Evolutionary conservation across 257 asterid species (phyloP), one percentile per base, ranked within the genome.

Genomic region (Cordia subcordata): DNA sequence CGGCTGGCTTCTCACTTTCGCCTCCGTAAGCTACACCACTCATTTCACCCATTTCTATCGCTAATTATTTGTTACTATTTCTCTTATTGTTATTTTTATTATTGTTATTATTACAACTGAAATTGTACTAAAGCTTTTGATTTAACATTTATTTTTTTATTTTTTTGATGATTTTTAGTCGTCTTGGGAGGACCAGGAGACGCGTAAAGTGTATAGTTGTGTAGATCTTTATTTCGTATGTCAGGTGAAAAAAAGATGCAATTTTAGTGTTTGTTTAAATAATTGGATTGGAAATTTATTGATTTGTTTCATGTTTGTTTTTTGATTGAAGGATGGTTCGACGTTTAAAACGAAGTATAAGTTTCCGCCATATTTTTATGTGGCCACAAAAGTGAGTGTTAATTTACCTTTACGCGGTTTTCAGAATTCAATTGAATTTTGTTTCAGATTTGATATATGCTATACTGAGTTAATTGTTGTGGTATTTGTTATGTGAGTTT

Each of bases 341-440:
- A 79, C 79, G 44, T 93, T 89, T 71, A 93, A 93, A 75, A 84
- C 95, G 1, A 93, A 93, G 74, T 79, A 84, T 64, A 93, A 75
- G 87, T 89, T 81, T 75, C 84, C 86, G 78, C 99, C 99, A 46
- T 93, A 93, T 72, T 93, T 93, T 79, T 93, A 89, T 66, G 94
- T 84, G 32, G 91, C 97, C 68, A 85, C 96, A 44, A 93, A 93
- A 96, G 99, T 86, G 58, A 61, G 77, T 23, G 6, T 52, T 44
- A 21, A 17, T 37, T 21, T 49, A 23, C 37, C 60, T 13, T 16
- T 50, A 10, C 16, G 46, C 53, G 40, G 11, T 12, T 57, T 47
- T 42, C 38, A 35, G 32, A 47, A 15, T 20, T 21, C 4, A 12
- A 58, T 11, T 38, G 20, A 17, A 18, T 44, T 38, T 5, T 18